These are phyloP conservation scores for Alternaria sp. DNA, from an alignment of 2,329 filamentous ascomycete genomes.

Conservation along the genomic window DNA sequence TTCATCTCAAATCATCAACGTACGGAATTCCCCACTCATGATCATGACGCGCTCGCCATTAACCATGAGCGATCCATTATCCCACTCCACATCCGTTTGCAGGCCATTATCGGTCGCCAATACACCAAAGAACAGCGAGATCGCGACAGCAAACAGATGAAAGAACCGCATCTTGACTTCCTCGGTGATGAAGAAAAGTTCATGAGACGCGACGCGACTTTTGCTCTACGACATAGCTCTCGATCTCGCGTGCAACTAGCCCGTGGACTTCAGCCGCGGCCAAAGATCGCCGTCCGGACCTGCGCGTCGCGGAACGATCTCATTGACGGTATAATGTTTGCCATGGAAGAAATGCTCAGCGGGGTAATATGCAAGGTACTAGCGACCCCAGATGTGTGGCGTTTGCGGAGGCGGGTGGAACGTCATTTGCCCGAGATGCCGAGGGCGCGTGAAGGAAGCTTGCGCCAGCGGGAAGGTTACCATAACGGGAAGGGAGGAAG, in stretches of 20 bases:
- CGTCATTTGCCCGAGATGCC: constrained; percentile 7
- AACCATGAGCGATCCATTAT: constrained; percentile 58
- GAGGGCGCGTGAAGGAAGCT: not conserved
- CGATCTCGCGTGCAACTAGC: not conserved
- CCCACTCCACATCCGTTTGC: constrained; percentile 56
- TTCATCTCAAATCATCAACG: not conserved
- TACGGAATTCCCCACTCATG: constrained; percentile 58
- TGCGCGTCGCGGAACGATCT: constrained; percentile 1
- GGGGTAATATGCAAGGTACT: constrained; percentile 16
- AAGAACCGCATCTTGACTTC: constrained; percentile 14
- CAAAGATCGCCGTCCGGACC: not conserved
- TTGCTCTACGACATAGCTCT: not conserved
- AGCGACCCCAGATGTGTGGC: not conserved
- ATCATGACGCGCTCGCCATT: constrained; percentile 58
- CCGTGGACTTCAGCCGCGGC: not conserved
- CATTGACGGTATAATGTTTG: constrained; percentile 16
- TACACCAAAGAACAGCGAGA: constrained; percentile 16
- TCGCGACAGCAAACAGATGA: constrained; percentile 7
- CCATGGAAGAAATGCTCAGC: constrained; percentile 2
- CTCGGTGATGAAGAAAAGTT: not conserved
- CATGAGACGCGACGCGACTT: not conserved
- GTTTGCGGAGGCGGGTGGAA: constrained; percentile 2
- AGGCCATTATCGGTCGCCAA: constrained; percentile 37
- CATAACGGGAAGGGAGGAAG: not conserved
- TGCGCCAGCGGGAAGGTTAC: not conserved